Evolutionary conservation across 1,139 yeast species (phyloP).

Genomic region (Arxiozyma slooffiae): DNA sequence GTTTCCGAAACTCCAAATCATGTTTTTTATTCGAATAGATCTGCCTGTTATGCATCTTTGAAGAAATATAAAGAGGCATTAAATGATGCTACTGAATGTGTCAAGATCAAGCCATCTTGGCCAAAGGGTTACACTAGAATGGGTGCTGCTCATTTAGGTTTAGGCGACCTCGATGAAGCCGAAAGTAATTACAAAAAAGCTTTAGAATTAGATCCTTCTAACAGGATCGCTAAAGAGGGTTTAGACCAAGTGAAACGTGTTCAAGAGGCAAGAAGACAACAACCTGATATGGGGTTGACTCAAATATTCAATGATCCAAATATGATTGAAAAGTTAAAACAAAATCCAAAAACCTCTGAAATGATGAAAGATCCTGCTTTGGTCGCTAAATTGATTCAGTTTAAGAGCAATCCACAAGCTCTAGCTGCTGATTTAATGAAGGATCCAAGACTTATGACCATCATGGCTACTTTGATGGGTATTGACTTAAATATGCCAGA

Average conservation of each 20-base stretch:
- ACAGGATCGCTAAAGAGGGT: constrained; percentile 84
- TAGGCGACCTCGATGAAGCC: constrained; percentile 66
- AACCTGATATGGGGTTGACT: constrained; percentile 70
- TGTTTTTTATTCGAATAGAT: constrained; percentile 83
- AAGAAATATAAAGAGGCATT: constrained; percentile 66
- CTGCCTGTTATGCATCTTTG: constrained; percentile 83
- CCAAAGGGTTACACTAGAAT: constrained; percentile 91
- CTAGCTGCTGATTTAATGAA: constrained; percentile 50
- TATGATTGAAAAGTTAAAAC: constrained; percentile 61
- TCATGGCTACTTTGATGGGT: constrained; percentile 82
- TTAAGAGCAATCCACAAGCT: constrained; percentile 68
- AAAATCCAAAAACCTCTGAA: constrained; percentile 80
- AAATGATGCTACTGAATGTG: constrained; percentile 74
- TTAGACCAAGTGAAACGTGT: constrained; percentile 48
- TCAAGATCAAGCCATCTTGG: constrained; percentile 73
- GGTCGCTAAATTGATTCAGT: constrained; percentile 56
- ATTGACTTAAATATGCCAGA: constrained; percentile 51
- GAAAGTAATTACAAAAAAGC: constrained; percentile 68
- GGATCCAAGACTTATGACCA: constrained; percentile 83
- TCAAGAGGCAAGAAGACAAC: constrained; percentile 26
- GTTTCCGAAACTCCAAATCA: constrained; percentile 78
- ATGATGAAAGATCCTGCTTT: constrained; percentile 81
- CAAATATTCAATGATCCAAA: constrained; percentile 74
- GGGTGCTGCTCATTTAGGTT: constrained; percentile 86
- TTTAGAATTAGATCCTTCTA: constrained; percentile 66